These are phyloP conservation scores for Tinospora cordifolia DNA, from an alignment of 164 flowering plant species.

Conservation along the genomic window DNA sequence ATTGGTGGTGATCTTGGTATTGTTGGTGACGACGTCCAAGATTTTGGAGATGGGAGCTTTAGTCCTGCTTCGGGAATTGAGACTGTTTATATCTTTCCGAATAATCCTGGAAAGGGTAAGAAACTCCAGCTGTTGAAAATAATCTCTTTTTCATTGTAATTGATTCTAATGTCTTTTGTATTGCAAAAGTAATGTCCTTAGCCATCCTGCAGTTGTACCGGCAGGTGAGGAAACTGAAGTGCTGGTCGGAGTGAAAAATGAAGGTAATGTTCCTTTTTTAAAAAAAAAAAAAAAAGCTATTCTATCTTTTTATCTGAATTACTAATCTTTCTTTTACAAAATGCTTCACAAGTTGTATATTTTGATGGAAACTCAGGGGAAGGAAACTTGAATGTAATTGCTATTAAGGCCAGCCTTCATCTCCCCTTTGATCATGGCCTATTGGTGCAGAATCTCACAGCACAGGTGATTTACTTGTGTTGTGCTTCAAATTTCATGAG, in stretches of 20 bases:
- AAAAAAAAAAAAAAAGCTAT: too few relatives aligned
- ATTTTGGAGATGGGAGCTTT: slow-evolving; percentile 43
- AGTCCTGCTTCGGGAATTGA: slow-evolving; percentile 79
- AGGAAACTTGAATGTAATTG: slow-evolving; percentile 51
- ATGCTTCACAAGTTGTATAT: neutral
- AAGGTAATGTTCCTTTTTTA: slow-evolving; percentile 50
- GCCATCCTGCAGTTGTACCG: slow-evolving; percentile 44
- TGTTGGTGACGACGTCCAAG: slow-evolving; percentile 56
- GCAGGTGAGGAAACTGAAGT: slow-evolving; percentile 88
- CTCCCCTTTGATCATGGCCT: slow-evolving; percentile 68
- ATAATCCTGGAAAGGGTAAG: slow-evolving; percentile 59
- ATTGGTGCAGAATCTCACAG: slow-evolving; percentile 77
- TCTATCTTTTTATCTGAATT: neutral
- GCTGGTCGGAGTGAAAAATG: slow-evolving; percentile 78
- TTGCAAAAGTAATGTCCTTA: neutral
- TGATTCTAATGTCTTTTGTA: slow-evolving; percentile 4
- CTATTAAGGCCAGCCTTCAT: slow-evolving; percentile 76
- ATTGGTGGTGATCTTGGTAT: slow-evolving; percentile 61
- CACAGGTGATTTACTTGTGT: slow-evolving; percentile 39
- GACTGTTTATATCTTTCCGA: slow-evolving; percentile 75
- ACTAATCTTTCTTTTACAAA: neutral
- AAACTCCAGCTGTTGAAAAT: neutral
- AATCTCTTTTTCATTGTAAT: neutral
- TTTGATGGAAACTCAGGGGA: slow-evolving; percentile 39
- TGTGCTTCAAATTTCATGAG: neutral